phyloP scores from a whole-genome alignment of 257 asterid species.

The Salvia rosmarinus region DNA sequence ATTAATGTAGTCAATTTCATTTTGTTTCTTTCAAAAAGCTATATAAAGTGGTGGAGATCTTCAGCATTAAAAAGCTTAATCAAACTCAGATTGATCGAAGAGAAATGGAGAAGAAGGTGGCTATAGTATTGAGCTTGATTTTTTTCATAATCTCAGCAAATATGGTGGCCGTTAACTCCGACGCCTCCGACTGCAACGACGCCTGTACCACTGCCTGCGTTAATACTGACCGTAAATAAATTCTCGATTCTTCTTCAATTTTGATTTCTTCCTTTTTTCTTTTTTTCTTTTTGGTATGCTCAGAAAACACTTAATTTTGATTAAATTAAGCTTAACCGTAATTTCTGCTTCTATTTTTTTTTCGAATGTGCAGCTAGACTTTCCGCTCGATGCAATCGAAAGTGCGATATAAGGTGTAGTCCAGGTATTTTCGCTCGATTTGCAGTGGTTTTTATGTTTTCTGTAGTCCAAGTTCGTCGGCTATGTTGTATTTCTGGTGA shows the following conservation, averaged over 20 bases:
- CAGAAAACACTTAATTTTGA: not conserved
- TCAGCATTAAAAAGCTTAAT: too few species aligned
- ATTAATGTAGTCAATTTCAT: not conserved
- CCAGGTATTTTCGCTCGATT: slow-evolving; percentile 45
- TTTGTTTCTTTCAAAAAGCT: not conserved
- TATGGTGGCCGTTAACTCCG: slow-evolving; percentile 39
- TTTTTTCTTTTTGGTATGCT: too few species aligned
- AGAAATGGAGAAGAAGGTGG: slow-evolving; percentile 45
- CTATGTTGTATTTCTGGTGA: not conserved
- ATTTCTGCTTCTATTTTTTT: not conserved
- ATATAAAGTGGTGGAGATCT: not conserved
- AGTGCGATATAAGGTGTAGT: slow-evolving; percentile 54
- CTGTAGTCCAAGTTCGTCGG: not conserved
- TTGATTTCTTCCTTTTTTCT: not conserved
- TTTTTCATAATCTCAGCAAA: slow-evolving; percentile 43
- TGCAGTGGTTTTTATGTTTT: slow-evolving; percentile 4
- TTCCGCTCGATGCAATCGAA: slow-evolving; percentile 41
- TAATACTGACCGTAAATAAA: slow-evolving; percentile 31
- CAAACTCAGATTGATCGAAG: slow-evolving; percentile 1
- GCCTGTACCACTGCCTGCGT: slow-evolving; percentile 55
- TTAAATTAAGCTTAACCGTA: not conserved
- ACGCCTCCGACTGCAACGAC: slow-evolving; percentile 49
- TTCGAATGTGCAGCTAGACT: slow-evolving; percentile 41
- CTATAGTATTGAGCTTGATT: slow-evolving; percentile 35
- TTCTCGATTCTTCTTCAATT: too few species aligned